A percentile compares a stretch with the other conserved stretches of the same genome.
phyloP scores from a whole-genome alignment of 495 filamentous ascomycete genomes.

The Terfezia claveryi region DNA sequence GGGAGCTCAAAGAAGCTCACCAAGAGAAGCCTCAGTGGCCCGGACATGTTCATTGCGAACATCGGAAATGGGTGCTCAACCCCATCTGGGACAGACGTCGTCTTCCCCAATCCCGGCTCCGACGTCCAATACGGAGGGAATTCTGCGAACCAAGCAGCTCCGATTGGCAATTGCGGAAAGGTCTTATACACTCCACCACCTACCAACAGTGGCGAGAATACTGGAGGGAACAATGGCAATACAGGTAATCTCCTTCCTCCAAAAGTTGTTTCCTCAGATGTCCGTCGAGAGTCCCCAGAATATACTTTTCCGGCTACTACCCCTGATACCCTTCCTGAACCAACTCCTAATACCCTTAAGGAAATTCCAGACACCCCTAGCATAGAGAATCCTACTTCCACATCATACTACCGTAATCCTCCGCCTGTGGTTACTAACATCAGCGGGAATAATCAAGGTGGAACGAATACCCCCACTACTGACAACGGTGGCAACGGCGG shows the following conservation, averaged over 20 bases:
- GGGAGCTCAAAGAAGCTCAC: slow-evolving; percentile 4
- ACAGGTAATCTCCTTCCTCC: background rate
- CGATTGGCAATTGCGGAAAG: slow-evolving; percentile 8
- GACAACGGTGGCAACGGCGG: no score
- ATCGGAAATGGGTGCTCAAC: slow-evolving; percentile 34
- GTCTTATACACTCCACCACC: background rate
- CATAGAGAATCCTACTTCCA: no score
- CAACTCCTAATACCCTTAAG: background rate
- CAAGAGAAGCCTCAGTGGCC: slow-evolving; percentile 23
- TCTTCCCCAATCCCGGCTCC: slow-evolving; percentile 37
- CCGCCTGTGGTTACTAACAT: no score
- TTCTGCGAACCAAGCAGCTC: slow-evolving; percentile 5
- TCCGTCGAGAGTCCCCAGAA: background rate
- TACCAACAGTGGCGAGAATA: background rate
- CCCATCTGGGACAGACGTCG: slow-evolving; percentile 24
- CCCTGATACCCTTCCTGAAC: background rate
- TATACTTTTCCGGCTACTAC: background rate
- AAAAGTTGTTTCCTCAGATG: no score
- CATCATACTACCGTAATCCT: no score
- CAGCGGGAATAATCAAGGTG: no score
- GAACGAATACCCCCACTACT: no score
- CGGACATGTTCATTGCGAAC: slow-evolving; percentile 44
- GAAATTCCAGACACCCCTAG: background rate
- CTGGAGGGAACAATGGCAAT: background rate
- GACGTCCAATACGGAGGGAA: slow-evolving; percentile 26